Evolutionary conservation across 495 filamentous ascomycete genomes (phyloP).

Genomic region (Xylaria intraflava): DNA sequence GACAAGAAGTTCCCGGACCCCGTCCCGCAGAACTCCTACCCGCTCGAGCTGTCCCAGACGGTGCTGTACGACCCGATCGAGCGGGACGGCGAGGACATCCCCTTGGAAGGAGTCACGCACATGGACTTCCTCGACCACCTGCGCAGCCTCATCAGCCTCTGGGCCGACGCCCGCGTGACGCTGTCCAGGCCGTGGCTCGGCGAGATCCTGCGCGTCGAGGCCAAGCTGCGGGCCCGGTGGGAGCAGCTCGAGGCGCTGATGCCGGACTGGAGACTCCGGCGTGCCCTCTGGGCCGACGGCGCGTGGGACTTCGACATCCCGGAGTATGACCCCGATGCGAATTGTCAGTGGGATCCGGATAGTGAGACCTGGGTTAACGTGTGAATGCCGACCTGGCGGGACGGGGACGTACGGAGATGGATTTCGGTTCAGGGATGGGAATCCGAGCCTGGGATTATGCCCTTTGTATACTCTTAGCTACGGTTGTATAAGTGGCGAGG

Average conservation of each 20-base stretch:
- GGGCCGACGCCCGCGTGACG: not conserved
- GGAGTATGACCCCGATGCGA: not conserved
- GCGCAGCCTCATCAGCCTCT: not conserved
- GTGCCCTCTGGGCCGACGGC: not conserved
- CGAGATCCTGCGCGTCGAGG: constrained; percentile 6
- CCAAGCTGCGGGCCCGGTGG: not conserved
- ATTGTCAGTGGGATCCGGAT: not conserved
- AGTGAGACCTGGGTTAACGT: not conserved
- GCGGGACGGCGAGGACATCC: not conserved
- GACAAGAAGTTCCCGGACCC: not conserved
- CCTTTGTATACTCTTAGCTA: too few species aligned
- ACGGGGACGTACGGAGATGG: too few species aligned
- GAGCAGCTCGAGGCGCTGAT: not conserved
- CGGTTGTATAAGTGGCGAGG: too few species aligned
- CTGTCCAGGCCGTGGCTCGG: constrained; percentile 3
- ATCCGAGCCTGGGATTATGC: too few species aligned
- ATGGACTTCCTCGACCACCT: not conserved
- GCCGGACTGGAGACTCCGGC: not conserved
- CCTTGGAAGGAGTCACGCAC: not conserved
- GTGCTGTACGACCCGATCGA: not conserved
- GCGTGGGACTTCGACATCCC: constrained; percentile 4
- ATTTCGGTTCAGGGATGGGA: too few species aligned
- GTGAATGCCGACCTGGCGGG: too few species aligned
- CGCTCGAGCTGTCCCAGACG: not conserved
- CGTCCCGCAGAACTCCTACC: not conserved